Base-by-base conservation (phyloP, 768 basidiomycete genomes). In the Kwoniella heveanensis region DNA sequence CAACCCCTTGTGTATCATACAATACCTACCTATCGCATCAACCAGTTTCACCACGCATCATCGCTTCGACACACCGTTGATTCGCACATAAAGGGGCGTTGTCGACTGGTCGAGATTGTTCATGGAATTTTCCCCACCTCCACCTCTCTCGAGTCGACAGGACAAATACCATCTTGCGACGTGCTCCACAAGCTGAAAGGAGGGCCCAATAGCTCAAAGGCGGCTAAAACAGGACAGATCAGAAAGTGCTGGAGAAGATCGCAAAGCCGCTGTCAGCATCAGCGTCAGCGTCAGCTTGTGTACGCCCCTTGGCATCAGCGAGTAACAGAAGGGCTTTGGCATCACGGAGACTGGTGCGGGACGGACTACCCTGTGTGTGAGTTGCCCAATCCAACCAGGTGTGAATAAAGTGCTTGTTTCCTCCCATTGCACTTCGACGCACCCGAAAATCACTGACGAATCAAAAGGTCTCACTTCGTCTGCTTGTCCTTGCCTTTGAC, bases 131-230 rank as follows among this genome's bases (percentile, higher is more conserved):
- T n/a, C 3, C 39, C 39, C 39, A 44, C 3, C 39, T 44, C 39
- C 15, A 9, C 39, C 39, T 17, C 39, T 24, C 58, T 60, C 39
- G 39, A 44, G 39, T 44, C 39, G 39, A 44, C 3, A 44, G 4
- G 4, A 44, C 3, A 19, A 8, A 44, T 17, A 44, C 15, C 9
- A 10, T 9, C 36, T 36, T 51, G 37, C 60, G 36, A 48, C 60
- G 29, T 44, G 50, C 52, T 52, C 25, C 60, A 50, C 50, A 36
- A 21, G 9, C 29, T 55, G n/a, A 55, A 55, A 55, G 54, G 54
- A 55, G 22, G 54, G 8, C 10, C 17, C 39, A 10, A 4, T 44
- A 7, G 13, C 8, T 17, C 39, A 44, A 44, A 44, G 39, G 39
- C 10, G 39, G 17, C 9, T 44, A 44, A 17, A 44, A 10, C 39